A percentile compares a stretch with the other conserved stretches of the same genome.
phyloP scores from a whole-genome alignment of 1,284 basidiomycete genomes.

The Trametes sp. region DNA sequence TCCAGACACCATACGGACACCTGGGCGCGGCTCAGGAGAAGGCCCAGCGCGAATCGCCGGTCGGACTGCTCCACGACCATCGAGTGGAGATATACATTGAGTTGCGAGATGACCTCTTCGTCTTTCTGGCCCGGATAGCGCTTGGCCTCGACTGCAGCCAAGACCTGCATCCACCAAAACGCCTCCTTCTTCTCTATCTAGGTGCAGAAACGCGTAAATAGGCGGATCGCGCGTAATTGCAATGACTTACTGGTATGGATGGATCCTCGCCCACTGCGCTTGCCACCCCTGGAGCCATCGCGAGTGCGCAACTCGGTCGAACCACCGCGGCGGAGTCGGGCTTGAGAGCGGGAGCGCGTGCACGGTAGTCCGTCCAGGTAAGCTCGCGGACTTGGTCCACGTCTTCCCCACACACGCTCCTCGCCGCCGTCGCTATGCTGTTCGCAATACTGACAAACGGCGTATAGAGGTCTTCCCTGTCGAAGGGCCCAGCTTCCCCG shows the following conservation, averaged over 20 bases:
- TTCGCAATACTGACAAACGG: constrained; percentile 4
- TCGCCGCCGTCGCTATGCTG: background rate
- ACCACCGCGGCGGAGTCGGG: background rate
- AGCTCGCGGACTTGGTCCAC: constrained; percentile 1
- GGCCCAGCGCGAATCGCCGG: background rate
- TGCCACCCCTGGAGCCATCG: background rate
- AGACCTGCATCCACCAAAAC: background rate
- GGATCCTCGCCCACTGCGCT: background rate
- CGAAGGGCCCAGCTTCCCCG: background rate
- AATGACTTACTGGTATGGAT: background rate
- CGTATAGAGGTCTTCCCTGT: background rate
- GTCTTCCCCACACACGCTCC: background rate
- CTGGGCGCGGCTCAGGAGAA: background rate
- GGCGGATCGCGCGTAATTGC: background rate
- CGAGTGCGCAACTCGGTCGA: constrained; percentile 5
- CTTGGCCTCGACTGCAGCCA: constrained; percentile 3
- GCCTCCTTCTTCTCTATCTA: background rate
- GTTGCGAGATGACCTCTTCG: background rate
- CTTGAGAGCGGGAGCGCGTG: background rate
- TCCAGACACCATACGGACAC: constrained; percentile 4
- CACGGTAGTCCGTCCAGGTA: constrained; percentile 1
- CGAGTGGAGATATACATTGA: background rate
- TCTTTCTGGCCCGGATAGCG: background rate
- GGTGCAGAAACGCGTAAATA: background rate
- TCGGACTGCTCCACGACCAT: background rate